These are phyloP conservation scores for Pythium pyrilobum DNA, from an alignment of 352 stramenopile genomes.

Conservation along the genomic window DNA sequence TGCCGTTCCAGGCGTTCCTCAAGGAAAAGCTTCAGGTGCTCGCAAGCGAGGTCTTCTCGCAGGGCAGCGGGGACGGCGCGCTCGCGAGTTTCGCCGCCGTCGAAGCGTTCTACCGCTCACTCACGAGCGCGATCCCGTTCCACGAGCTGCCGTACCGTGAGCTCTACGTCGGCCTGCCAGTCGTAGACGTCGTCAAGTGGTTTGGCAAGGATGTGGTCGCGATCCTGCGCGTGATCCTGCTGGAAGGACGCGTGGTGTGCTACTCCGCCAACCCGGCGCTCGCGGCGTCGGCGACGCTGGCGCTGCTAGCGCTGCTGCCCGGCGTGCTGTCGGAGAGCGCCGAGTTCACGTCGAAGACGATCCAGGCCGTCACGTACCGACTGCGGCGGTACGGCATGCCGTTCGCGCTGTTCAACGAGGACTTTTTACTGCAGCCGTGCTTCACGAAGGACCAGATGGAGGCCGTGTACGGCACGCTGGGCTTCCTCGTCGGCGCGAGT, in stretches of 20 bases:
- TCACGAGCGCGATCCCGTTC: conserved; percentile 21
- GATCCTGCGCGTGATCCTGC: conserved; percentile 57
- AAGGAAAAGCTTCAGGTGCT: conserved; percentile 29
- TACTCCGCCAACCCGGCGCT: conserved; percentile 54
- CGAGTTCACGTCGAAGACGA: conserved; percentile 31
- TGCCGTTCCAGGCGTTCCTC: conserved; percentile 38
- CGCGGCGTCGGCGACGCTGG: conserved; percentile 45
- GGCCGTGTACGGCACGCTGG: conserved; percentile 22
- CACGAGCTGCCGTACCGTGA: conserved; percentile 37
- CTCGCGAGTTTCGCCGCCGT: conserved; percentile 21
- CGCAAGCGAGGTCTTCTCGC: conserved; percentile 27
- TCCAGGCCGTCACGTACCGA: conserved; percentile 38
- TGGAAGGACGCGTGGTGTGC: conserved; percentile 76
- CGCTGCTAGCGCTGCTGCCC: conserved; percentile 48
- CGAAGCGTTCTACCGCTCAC: conserved; percentile 23
- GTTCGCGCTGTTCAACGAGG: conserved; percentile 28
- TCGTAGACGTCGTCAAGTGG: conserved; percentile 39
- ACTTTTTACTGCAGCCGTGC: conserved; percentile 49
- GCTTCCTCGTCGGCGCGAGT: conserved; percentile 54
- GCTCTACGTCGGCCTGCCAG: conserved; percentile 33
- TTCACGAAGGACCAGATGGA: conserved; percentile 29
- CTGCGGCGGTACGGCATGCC: conserved; percentile 40
- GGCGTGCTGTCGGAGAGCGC: conserved; percentile 30
- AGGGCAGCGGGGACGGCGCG: conserved; percentile 17
- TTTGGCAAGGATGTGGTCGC: conserved; percentile 58